Evolutionary conservation across 768 basidiomycete genomes (phyloP), one percentile per base, ranked within the genome.

Genomic region (Pisolithus microcarpus): DNA sequence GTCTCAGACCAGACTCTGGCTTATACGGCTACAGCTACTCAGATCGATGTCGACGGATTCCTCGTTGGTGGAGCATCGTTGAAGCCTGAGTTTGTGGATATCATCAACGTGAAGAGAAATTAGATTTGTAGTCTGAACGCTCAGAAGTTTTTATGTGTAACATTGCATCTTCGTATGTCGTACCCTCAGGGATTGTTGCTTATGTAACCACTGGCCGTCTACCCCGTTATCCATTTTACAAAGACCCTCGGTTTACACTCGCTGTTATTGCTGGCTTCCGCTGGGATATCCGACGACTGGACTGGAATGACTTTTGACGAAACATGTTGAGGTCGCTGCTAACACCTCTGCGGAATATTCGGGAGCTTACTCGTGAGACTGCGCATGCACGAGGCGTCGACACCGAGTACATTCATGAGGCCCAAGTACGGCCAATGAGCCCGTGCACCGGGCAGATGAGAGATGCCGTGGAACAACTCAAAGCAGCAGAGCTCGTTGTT

Each of bases 21-120:
- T 47, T 28, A 46, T 38, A 10, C 19, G 40, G 23, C 1, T 23
- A 16, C 58, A 95, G 93, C 84, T 26, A 67, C 66, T 7, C 84
- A 87, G 61, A 73, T 73, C 10, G 95, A 98, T 64, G 85, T 97
- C 43, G 95, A 98, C 67, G 95, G 95, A 8, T 97, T 98, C 86
- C 84, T 98, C 57, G 95, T 98, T 37, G 95, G 94, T 23, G 94
- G 95, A 23, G 95, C 95, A 31, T 97, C 94, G 16, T 79, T 99
- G 70, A 99, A 98, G 74, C 93, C 94, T 38, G 94, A 97, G 70
- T 96, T 98, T 61, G 82, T 87, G 43, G 75, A 94, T 53, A 95
- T 96, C 64, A 82, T 94, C 77, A 94, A 93, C 61, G 75, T 77
- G 36, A 84, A 68, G 58, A 72, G 62, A 57, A 18, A 56, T 31